Conservation (phyloP, 495 filamentous ascomycete genomes). For the Aspergillus coremiiformis region DNA sequence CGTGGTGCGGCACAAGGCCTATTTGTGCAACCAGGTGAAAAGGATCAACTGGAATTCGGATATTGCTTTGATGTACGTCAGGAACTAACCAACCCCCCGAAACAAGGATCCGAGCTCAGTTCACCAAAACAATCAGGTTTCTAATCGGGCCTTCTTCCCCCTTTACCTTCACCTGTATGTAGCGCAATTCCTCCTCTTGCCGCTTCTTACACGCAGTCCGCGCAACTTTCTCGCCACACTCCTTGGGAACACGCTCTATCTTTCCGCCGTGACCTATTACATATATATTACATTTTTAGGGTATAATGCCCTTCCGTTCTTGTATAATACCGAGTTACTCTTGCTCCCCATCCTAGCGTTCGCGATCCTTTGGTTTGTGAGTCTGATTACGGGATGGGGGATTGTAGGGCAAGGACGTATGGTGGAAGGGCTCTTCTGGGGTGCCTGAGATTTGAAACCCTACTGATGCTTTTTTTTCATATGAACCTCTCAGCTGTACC, state of each 20-base stretch:
- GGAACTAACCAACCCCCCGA: background rate
- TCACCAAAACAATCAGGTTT: conserved; percentile 49
- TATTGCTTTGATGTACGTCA: conserved; percentile 64
- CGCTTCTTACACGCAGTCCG: conserved; percentile 42
- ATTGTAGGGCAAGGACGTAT: conserved; percentile 38
- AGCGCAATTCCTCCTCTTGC: conserved; percentile 64
- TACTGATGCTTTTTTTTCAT: background rate
- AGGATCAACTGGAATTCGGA: conserved; percentile 63
- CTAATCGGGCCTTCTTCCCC: conserved; percentile 68
- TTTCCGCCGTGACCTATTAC: conserved; percentile 63
- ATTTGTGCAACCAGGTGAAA: conserved; percentile 48
- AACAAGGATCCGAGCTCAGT: too few species aligned
- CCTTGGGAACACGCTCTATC: conserved; percentile 63
- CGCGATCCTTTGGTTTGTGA: conserved; percentile 55
- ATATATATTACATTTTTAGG: conserved; percentile 67
- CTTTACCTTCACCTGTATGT: conserved; percentile 68
- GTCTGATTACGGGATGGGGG: conserved; percentile 46
- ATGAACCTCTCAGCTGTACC: background rate
- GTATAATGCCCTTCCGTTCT: conserved; percentile 67
- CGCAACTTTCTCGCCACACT: conserved; percentile 53
- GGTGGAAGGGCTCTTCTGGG: conserved; percentile 41
- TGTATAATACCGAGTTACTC: conserved; percentile 66
- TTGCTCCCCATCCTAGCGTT: conserved; percentile 55
- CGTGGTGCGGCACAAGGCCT: conserved; percentile 48
- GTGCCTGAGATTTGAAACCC: conserved; percentile 25